Evolutionary conservation across 73 alveolate species (phyloP).

Genomic region (Paramecium bursaria): DNA sequence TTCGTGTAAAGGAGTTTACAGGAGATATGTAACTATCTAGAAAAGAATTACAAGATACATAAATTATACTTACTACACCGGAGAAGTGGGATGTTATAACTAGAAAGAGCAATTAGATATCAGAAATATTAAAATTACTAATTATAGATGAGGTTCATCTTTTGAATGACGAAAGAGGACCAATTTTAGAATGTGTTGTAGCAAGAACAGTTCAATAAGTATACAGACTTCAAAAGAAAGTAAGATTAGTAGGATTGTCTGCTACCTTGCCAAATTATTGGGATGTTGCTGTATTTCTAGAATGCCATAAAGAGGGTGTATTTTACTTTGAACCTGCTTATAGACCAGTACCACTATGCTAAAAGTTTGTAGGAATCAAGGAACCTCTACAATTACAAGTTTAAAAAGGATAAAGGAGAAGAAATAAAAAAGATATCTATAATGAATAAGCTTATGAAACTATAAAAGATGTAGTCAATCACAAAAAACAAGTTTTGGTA

Average conservation of each 20-base stretch:
- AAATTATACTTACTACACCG: conserved; percentile 99
- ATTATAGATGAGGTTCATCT: conserved; percentile 99
- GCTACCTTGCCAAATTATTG: conserved; percentile 99
- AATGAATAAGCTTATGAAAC: conserved; percentile 89
- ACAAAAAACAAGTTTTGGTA: conserved; percentile 96
- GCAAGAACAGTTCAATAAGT: conserved; percentile 96
- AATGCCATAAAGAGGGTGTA: conserved; percentile 89
- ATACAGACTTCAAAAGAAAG: conserved; percentile 83
- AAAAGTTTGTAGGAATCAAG: conserved; percentile 96
- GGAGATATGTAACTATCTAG: conserved; percentile 98
- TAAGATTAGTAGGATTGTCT: conserved; percentile 96
- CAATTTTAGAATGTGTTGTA: conserved; percentile 99
- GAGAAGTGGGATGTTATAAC: conserved; percentile 98
- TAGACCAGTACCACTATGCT: conserved; percentile 98
- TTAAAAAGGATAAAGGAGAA: conserved; percentile 64
- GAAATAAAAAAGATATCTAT: conserved; percentile 73
- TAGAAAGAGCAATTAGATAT: conserved; percentile 59
- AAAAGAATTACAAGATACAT: conserved; percentile 95
- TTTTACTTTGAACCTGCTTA: conserved; percentile 95
- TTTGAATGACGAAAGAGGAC: conserved; percentile 99
- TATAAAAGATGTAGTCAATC: conserved; percentile 83
- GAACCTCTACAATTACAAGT: conserved; percentile 69
- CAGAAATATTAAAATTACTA: conserved; percentile 84
- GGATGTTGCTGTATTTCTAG: conserved; percentile 97
- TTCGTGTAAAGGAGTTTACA: conserved; percentile 97